Evolutionary conservation across 768 basidiomycete genomes (phyloP).

Genomic region (Amanita pallidorosea): DNA sequence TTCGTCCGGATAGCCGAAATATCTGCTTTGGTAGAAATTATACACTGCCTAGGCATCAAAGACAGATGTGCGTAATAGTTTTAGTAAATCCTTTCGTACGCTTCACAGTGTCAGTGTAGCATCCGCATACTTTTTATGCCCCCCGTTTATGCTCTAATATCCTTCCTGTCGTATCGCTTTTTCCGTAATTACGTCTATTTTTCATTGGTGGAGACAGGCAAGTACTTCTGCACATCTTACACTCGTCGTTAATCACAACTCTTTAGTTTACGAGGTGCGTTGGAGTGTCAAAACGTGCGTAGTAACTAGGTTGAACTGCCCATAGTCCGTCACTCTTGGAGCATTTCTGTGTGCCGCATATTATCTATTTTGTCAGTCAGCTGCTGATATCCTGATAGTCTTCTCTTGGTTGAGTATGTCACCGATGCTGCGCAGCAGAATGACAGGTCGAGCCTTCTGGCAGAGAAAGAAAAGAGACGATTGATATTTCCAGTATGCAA

Average conservation of each 20-base stretch:
- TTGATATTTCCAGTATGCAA: constrained; percentile 43
- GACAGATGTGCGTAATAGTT: constrained; percentile 50
- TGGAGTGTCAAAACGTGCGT: background rate
- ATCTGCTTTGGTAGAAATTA: constrained; percentile 36
- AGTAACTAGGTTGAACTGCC: background rate
- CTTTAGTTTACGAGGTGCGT: constrained; percentile 47
- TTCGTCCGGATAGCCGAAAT: background rate
- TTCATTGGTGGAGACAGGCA: constrained; percentile 17
- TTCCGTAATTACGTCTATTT: constrained; percentile 55
- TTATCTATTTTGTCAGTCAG: background rate
- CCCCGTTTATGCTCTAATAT: constrained; percentile 58
- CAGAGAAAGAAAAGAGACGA: constrained; percentile 56
- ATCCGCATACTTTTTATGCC: constrained; percentile 68
- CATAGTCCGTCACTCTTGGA: constrained; percentile 56
- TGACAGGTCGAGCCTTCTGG: constrained; percentile 46
- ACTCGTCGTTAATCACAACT: background rate
- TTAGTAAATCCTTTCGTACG: background rate
- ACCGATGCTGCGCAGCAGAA: constrained; percentile 48
- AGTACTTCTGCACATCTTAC: constrained; percentile 13
- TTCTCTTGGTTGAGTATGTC: constrained; percentile 70
- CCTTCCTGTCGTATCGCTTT: constrained; percentile 70
- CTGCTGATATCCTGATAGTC: constrained; percentile 19
- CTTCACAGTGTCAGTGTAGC: constrained; percentile 18
- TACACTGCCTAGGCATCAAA: constrained; percentile 50
- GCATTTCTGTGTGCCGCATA: constrained; percentile 46